Base-by-base conservation (phyloP, 495 filamentous ascomycete species). In the Cladorrhinum samala region DNA sequence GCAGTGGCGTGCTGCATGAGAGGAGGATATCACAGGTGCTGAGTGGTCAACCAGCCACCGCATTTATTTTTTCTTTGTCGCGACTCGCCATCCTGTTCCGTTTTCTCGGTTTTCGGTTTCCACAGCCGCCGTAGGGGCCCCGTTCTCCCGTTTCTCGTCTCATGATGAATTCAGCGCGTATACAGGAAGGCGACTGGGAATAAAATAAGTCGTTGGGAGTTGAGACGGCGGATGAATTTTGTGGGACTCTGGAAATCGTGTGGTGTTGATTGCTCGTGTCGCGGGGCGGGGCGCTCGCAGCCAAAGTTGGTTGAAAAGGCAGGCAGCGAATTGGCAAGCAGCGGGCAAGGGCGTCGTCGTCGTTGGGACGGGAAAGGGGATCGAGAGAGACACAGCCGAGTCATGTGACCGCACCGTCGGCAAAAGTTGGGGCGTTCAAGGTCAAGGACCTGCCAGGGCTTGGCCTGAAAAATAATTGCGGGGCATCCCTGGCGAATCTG, bases 1-100 rank as follows among this genome's bases (percentile, higher is more conserved):
- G 16, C 30, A 37, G 27, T 42, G 18, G 6, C 7, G 25, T 19
- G 20, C 33, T 54, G 44, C 27, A 40, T 45, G 19, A 37, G 18
- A n/a, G 11, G 5, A 6, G 27, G 5, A 5, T 33, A 33, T 33
- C 27, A 33, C 27, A 33, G 27, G 27, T 11, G n/a, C n/a, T 21
- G 23, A 27, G n/a, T 47, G 21, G 18, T 47, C 24, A 49, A 53
- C 65, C 63, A 66, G 60, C 65, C 66, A 65, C 63, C 64, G 53
- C 55, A 60, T 65, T 67, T 68, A 54, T 40, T 43, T 24, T 38
- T 55, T 44, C 14, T 49, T 39, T 38, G 30, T 25, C 13, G 7
- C 11, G 47, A 17, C 25, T 49, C 7, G 1, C 18, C 3, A 37
- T 45, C 7, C 24, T 18, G 11, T 16, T 38, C 1, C 9, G 2